These are phyloP conservation scores for Sorghum bicolor DNA, from an alignment of 176 grass and related monocot species.

Conservation along the genomic window DNA sequence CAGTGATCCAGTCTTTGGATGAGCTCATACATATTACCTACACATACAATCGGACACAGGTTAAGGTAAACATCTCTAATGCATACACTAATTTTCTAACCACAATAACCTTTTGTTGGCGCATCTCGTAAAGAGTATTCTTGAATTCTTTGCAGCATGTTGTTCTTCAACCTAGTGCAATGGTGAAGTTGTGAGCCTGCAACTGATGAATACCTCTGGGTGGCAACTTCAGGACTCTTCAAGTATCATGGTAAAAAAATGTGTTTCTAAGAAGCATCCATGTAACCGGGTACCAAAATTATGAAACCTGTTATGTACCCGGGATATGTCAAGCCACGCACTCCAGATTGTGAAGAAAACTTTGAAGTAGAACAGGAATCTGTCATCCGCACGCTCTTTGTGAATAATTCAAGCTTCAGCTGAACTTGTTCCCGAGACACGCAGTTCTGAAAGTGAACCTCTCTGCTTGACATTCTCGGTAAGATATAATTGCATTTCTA, in stretches of 20 bases:
- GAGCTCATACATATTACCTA: slow-evolving; percentile 57
- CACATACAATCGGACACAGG: slow-evolving; percentile 54
- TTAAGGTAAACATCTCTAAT: slow-evolving; percentile 38
- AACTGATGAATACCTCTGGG: neutral
- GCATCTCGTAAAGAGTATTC: neutral
- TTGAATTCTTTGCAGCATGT: slow-evolving; percentile 39
- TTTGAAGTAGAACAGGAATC: neutral
- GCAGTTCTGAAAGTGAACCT: neutral
- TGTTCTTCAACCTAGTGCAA: slow-evolving; percentile 34
- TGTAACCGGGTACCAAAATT: neutral
- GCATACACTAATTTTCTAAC: neutral
- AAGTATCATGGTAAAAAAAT: neutral
- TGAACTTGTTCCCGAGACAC: neutral
- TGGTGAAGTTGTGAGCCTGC: slow-evolving; percentile 19
- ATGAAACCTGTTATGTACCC: neutral
- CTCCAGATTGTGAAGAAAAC: neutral
- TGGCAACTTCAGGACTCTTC: slow-evolving; percentile 4
- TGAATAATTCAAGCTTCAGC: neutral
- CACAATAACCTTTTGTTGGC: neutral
- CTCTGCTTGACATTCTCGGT: neutral
- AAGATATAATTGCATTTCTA: neutral
- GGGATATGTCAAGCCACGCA: neutral
- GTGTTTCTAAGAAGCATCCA: neutral
- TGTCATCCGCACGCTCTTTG: neutral
- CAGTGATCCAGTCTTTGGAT: slow-evolving; percentile 49